phyloP scores from a whole-genome alignment of 2,329 filamentous ascomycete genomes.

The Cladophialophora psammophila region DNA sequence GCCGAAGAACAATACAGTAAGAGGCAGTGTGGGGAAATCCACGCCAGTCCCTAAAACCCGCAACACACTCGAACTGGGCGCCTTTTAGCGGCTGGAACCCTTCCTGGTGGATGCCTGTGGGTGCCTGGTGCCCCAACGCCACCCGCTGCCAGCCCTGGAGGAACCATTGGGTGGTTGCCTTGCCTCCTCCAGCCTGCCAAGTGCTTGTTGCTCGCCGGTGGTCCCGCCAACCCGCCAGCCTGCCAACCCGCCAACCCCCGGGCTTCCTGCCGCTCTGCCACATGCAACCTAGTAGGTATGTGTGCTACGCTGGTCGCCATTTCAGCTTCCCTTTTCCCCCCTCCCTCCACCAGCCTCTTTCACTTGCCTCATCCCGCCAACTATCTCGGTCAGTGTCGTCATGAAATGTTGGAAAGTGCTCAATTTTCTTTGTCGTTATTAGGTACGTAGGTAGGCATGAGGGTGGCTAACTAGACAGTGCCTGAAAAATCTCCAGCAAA shows the following conservation, averaged over 20 bases:
- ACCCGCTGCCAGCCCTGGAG: background rate
- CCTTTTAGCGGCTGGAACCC: background rate
- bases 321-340: background rate
- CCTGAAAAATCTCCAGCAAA: background rate
- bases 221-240: background rate
- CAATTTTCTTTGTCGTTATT: background rate
- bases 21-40: conserved; percentile 8
- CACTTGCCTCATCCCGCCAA: background rate
- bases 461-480: conserved; percentile 2
- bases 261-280: conserved; percentile 5
- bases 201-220: background rate
- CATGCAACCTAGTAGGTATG: background rate
- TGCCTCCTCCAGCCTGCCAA: background rate
- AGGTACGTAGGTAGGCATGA: background rate
- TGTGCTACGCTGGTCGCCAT: background rate
- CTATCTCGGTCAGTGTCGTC: background rate
- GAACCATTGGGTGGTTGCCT: background rate
- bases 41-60: conserved; percentile 5
- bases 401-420: background rate
- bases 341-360: background rate
- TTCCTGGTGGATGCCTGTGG: no score
- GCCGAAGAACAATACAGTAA: conserved; percentile 2
- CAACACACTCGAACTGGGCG: conserved; percentile 8
- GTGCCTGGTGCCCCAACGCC: background rate
- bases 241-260: background rate